Evolutionary conservation across 345 rosid genomes (phyloP).

Genomic region (Citrus inodora): DNA sequence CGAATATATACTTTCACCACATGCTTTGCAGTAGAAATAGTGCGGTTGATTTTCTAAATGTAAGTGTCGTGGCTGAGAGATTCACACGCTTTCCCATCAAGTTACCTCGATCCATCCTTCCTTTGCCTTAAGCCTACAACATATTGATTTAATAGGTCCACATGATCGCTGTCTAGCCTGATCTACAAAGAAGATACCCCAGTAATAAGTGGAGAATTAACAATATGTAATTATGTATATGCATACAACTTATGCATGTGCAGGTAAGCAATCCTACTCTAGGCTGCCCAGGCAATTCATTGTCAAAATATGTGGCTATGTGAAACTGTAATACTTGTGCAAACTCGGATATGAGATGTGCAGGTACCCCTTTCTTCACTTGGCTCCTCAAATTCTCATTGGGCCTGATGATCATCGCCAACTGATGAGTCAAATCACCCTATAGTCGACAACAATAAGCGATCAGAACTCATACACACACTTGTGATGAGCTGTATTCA

Average conservation of each 20-base stretch:
- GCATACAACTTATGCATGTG: background rate
- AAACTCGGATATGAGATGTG: constrained; percentile 91
- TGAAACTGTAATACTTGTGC: constrained; percentile 93
- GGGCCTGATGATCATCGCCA: constrained; percentile 89
- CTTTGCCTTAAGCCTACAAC: constrained; percentile 93
- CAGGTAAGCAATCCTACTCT: constrained; percentile 48
- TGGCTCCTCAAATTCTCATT: constrained; percentile 84
- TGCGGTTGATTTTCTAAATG: constrained; percentile 57
- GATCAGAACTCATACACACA: constrained; percentile 1
- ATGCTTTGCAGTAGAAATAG: constrained; percentile 73
- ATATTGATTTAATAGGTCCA: constrained; percentile 91
- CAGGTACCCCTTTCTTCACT: constrained; percentile 92
- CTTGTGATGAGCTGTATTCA: background rate
- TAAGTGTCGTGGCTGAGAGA: constrained; percentile 92
- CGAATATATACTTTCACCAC: constrained; percentile 69
- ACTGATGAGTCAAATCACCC: constrained; percentile 94
- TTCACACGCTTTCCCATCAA: constrained; percentile 96
- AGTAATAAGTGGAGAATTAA: constrained; percentile 7
- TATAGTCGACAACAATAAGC: constrained; percentile 28
- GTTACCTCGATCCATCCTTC: constrained; percentile 97
- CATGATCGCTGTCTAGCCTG: constrained; percentile 96
- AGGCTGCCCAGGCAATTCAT: constrained; percentile 96
- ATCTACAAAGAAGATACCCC: constrained; percentile 8
- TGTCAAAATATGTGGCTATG: constrained; percentile 92
- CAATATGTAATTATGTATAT: no score